phyloP scores from a whole-genome alignment of 202 grass and related monocot genomes.

The Dendrocalamus latiflorus region DNA sequence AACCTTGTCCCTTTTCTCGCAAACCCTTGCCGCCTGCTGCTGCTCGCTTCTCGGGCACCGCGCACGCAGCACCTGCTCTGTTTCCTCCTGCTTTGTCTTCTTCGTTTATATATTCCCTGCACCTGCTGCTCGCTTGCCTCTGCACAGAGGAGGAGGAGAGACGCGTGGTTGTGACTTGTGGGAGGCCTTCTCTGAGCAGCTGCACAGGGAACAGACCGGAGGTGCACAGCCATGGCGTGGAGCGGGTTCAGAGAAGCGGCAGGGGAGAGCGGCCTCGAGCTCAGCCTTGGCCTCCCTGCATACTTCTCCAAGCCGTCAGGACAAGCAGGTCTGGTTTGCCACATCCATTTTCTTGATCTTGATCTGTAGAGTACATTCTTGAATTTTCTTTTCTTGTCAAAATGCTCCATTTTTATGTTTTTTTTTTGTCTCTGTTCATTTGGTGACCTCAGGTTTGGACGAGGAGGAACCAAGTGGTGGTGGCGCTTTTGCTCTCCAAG shows the following conservation, averaged over 20 bases:
- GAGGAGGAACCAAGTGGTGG: not conserved
- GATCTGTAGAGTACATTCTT: not conserved
- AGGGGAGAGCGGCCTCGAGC: constrained; percentile 68
- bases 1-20: constrained; percentile 17
- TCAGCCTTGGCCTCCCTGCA: constrained; percentile 73
- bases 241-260: constrained; percentile 23
- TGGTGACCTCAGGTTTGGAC: constrained; percentile 21
- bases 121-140: not conserved
- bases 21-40: constrained; percentile 31
- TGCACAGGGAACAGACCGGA: not conserved
- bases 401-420: not conserved
- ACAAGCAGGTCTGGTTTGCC: not conserved
- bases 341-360: not conserved
- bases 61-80: constrained; percentile 34
- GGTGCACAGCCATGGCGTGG: constrained; percentile 32
- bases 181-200: not conserved
- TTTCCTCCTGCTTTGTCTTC: not conserved
- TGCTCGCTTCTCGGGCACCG: constrained; percentile 2
- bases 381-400: not conserved
- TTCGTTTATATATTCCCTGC: not conserved
- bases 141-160: not conserved
- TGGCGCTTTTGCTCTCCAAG: not conserved
- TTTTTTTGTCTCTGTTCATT: not conserved
- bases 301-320: constrained; percentile 34
- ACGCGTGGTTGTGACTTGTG: not conserved